Base-by-base conservation (phyloP, 306 rosid genomes). In the Corylus avellana region DNA sequence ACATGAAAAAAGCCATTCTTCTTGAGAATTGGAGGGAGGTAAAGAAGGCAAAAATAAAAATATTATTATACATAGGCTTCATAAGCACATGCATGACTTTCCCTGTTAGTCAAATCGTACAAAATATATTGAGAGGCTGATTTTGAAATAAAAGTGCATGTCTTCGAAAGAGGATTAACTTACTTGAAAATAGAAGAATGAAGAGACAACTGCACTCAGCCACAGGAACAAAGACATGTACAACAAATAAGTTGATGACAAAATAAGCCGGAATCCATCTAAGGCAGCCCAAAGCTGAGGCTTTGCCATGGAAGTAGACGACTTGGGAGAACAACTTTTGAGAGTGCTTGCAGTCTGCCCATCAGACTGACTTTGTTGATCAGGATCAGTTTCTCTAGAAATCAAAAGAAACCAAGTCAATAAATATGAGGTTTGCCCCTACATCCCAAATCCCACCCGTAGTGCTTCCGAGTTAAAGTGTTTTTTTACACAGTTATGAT, bases 131-230 rank as follows among this genome's bases (percentile, higher is more conserved):
- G 32, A 44, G 53, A 46, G 39, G 72, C 64, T 68, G 44, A 57
- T 69, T 16, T 59, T 75, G 74, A 48, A 75, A 84, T 73, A 37
- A 64, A 64, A 64, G 70, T 32, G 63, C 51, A 44, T 62, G 66
- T 68, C 42, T 12, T 14, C 64, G 37, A 61, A 29, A 72, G 49
- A 56, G 74, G 69, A 72, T 37, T 59, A 78, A 77, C 74, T 84
- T 75, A 90, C 99, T 92, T 93, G 99, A 85, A 95, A 90, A 82
- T 95, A 95, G 85, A 95, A 95, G 90, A 93, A 89, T 49, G 99
- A 95, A 72, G 99, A 95, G 82, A 95, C 85, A 86, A 95, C 91
- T 39, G 97, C 99, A 82, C 94, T 81, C 66, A 95, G 89, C 97
- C 97, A 95, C 85, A 95, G 88, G 89, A 95, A 93, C 79, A 91